Base-by-base conservation (phyloP, 306 rosid genomes). In the Trifolium fragiferum region DNA sequence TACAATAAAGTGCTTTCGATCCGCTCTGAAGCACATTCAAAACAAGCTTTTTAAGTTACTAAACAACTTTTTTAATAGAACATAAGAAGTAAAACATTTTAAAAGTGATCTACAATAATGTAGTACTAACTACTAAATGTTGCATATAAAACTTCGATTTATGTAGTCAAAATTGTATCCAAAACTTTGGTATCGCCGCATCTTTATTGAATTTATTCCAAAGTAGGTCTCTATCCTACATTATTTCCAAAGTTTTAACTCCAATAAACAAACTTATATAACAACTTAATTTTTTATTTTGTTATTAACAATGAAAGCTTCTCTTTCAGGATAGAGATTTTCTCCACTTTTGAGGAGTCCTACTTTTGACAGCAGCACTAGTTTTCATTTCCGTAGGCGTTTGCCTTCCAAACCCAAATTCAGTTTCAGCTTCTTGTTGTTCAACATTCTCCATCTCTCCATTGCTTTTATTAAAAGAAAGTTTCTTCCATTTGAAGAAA, bases 401-500 rank as follows among this genome's bases (percentile, higher is more conserved):
- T 78, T 86, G 85, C 53, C 25, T 43, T 20, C 87, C 97, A 68
- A 77, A 84, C 27, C 80, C 90, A 21, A 61, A 62, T 30, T 80
- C 88, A 51, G 76, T 84, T 33, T 66, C 84, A 64, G 50, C 72
- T 16, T 33, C 84, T 9, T 73, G 66, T 10, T 66, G 70, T 35
- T 46, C 79, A 4, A 66, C 10, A 20, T 73, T 84, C 57, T 78
- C 89, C 35, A 68, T 65, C 18, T 51, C 76, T 44, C 21, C 66
- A 9, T 9, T 46, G n/a, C 18, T 73, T 13, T 78, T 89, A 78
- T 66, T 72, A 47, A 86, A 72, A 2, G 86, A 88, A 32, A 91
- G 73, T 59, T 25, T 90, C 89, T 76, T 91, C 99, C 97, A 94
- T 65, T 78, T 90, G 82, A 91, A 90, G 63, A 90, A 13, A 12